These are phyloP conservation scores for Vanilla planifolia DNA, from an alignment of 106 monocot genomes.

Conservation along the genomic window DNA sequence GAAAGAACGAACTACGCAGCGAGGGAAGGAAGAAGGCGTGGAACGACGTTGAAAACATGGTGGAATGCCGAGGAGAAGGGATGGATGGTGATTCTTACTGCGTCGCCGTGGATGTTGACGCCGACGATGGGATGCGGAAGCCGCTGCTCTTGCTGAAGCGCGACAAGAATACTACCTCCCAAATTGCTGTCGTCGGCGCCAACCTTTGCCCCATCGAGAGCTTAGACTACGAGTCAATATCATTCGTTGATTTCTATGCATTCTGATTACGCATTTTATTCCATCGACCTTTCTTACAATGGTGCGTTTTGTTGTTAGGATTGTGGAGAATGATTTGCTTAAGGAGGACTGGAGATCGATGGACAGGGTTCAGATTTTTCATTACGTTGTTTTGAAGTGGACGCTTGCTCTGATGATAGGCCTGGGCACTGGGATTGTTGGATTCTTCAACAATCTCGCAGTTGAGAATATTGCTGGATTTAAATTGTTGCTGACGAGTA, in stretches of 20 bases:
- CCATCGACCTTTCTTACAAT: background rate
- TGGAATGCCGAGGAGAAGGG: conserved; percentile 4
- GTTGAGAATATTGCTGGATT: conserved; percentile 82
- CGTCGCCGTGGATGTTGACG: background rate
- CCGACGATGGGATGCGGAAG: conserved; percentile 20
- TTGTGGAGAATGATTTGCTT: conserved; percentile 74
- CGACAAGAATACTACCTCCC: conserved; percentile 71
- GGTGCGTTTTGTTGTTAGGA: conserved; percentile 21
- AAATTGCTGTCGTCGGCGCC: conserved; percentile 76
- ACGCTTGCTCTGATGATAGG: conserved; percentile 72
- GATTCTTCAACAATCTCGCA: conserved; percentile 81
- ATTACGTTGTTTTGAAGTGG: conserved; percentile 73
- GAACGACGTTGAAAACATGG: conserved; percentile 14
- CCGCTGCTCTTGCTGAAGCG: conserved; percentile 37
- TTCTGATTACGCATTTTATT: conserved; percentile 1
- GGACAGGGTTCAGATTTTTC: conserved; percentile 60
- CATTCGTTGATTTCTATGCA: background rate
- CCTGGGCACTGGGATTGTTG: conserved; percentile 47
- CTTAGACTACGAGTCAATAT: conserved; percentile 75
- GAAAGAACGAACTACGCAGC: background rate
- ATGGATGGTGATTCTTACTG: background rate
- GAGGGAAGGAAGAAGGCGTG: background rate
- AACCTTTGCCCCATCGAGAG: conserved; percentile 76
- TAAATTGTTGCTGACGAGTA: conserved; percentile 52
- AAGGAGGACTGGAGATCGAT: conserved; percentile 78